These are phyloP conservation scores for Nicotiana tomentosiformis DNA, from an alignment of 257 asterid genomes.

Conservation along the genomic window DNA sequence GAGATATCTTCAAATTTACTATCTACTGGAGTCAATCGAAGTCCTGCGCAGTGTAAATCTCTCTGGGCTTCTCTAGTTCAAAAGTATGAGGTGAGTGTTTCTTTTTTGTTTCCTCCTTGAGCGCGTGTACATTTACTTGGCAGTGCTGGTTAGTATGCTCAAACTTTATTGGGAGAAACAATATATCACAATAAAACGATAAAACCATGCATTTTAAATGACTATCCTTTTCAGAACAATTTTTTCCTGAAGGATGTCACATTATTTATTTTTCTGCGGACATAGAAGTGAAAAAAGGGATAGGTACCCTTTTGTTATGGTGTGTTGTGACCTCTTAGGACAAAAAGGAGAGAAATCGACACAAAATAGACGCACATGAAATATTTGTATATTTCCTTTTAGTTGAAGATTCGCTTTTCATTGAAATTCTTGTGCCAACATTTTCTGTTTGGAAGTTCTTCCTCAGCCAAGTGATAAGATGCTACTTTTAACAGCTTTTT, in stretches of 20 bases:
- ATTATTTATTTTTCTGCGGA: background rate
- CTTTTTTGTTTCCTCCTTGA: background rate
- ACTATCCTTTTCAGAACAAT: background rate
- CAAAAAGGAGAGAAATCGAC: background rate
- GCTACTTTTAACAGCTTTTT: background rate
- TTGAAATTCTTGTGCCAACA: background rate
- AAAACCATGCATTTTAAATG: slow-evolving; percentile 1
- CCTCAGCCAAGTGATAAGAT: background rate
- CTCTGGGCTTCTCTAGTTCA: slow-evolving; percentile 94
- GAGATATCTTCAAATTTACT: slow-evolving; percentile 73
- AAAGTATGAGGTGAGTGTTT: slow-evolving; percentile 74
- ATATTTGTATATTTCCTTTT: background rate
- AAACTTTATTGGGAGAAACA: background rate
- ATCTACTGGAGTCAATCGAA: slow-evolving; percentile 59
- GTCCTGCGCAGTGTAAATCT: slow-evolving; percentile 93
- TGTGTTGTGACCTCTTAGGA: background rate
- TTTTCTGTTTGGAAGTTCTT: background rate
- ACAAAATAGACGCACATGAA: background rate
- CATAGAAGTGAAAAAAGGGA: background rate
- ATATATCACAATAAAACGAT: background rate
- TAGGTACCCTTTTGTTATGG: background rate
- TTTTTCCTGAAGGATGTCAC: background rate
- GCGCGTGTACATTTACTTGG: background rate
- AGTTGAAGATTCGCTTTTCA: background rate
- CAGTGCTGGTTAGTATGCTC: background rate